Base-by-base conservation (phyloP, 2,329 filamentous ascomycete species). In the Didymella keratinophila region DNA sequence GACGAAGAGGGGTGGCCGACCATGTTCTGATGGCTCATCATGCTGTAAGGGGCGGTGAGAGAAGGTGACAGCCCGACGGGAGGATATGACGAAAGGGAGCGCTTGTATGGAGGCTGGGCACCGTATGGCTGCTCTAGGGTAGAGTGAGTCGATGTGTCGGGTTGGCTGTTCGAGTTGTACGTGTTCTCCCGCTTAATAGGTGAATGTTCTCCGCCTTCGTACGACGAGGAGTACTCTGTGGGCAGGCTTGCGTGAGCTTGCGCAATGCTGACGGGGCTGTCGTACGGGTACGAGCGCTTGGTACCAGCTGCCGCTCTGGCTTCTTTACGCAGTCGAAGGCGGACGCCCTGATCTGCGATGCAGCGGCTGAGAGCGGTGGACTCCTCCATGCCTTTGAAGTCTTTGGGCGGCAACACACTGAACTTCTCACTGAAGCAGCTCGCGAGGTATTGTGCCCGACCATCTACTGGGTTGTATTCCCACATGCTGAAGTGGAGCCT, bases 261-360 rank as follows among this genome's bases (percentile, higher is more conserved):
- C 14, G 52, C 48, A 36, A 56, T 60, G 36, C 25, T 48, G 42
- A 60, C 43, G 28, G 57, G 50, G 7, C 50, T 48, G 14, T 59
- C 63, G 49, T 61, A 56, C n/a, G 60, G 61, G 42, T 63, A 68
- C 8, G 53, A 34, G 41, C 72, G 63, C 59, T 73, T 75, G 49
- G 59, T 66, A 23, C 66, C 66, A 61, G 70, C 70, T 58, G 71
- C 67, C 12, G 69, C 66, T 36, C 91, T 84, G 43, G 91, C 89
- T 75, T 96, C 92, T 74, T 96, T 96, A 53, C 92, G 87, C 45
- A 96, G 83, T 51, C 92, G 85, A 30, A 97, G 80, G 50, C 92
- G 88, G 14, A 96, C 91, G 9, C 93, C 93, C 73, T 96, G 92
- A 68, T 96, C 92, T 63, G 90, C 90, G 75, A 97, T 94, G 0